Evolutionary conservation across 495 filamentous ascomycete genomes (phyloP), one percentile per base, ranked within the genome.

Genomic region (Penicillium ochrochloron): DNA sequence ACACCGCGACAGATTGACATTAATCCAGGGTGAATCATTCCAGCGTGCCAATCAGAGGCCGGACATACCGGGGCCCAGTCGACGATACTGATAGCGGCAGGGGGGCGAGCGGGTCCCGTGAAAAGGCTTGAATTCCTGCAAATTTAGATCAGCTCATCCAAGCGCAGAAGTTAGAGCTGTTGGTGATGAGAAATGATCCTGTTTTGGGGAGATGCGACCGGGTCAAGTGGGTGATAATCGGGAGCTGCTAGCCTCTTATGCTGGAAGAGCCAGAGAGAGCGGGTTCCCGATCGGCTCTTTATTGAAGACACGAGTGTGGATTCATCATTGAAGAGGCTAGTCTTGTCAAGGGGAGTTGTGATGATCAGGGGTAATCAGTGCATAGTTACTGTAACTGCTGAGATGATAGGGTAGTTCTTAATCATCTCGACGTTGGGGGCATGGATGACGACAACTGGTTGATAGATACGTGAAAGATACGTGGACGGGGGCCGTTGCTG

Each of bases 21-120:
- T 59, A 59, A 70, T 66, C 57, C 48, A 69, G 62, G 61, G 59
- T 59, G 64, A 71, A 46, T 66, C 56, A 67, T 66, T 64, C 64
- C 62, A 66, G 54, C 60, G 66, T 70, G 58, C 71, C 69, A 73
- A 73, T 73, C 48, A 71, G 62, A 66, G 63, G 52, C 42, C 59
- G 39, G 31, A 42, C 69, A 73, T 73, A 59, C 66, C 68, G 54
- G 64, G 64, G 55, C 46, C 44, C 53, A 4, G 62, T 67, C 44
- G 62, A 71, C 58, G 69, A 73, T 63, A 27, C 25, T 27, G 25
- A 27, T 27, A 70, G 69, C 69, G 66, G 69, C 66, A 64, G 65
- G 66, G 65, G 65, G 59, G 57, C 23, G 52, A 54, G 71, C 68
- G 71, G 71, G 66, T 64, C 69, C 71, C 68, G 27, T 60, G 39